Base-by-base conservation (phyloP, 345 rosid genomes). In the Psidium guajava region DNA sequence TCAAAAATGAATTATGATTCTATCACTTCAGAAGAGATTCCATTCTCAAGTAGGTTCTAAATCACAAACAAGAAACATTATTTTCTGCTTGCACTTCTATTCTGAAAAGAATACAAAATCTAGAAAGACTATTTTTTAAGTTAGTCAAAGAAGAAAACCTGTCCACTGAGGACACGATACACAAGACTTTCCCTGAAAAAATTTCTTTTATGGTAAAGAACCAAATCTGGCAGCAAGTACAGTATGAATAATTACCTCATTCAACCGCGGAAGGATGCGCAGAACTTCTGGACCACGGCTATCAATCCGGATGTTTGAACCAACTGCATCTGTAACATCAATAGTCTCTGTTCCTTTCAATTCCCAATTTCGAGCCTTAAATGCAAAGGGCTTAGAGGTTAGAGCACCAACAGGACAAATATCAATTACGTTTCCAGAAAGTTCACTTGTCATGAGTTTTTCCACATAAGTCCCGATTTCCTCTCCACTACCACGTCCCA, bases 401-500 rank as follows among this genome's bases (percentile, higher is more conserved):
- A 97, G 95, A 83, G 99, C 99, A 81, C 99, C 99, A 24, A 96
- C 99, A 81, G 99, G 99, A 91, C 99, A 97, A 32, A 97, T 97
- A 85, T 97, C 99, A 50, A 97, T 97, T 15, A 96, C 98, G 84
- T 96, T 97, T 92, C 99, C 99, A 86, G 99, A 96, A 83, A 97
- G 99, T 86, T 97, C 99, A 91, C 99, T 97, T 77, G 98, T 94
- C 99, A 97, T 97, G 87, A 97, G 99, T 88, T 92, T 97, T 87
- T 97, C 99, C 82, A 97, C 99, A 56, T 97, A 97, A 85, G 99
- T 97, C 83, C 99, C 99, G 84, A 97, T 97, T 91, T 97, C 99
- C 91, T 97, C 99, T 89, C 99, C 99, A 86, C 99, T 97, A 58
- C 99, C 99, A 88, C 99, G 99, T 49, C 99, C 99, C 87, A 97